These are phyloP conservation scores for Phyllosticta capitalensis DNA, from an alignment of 2,329 filamentous ascomycete genomes.

Conservation along the genomic window DNA sequence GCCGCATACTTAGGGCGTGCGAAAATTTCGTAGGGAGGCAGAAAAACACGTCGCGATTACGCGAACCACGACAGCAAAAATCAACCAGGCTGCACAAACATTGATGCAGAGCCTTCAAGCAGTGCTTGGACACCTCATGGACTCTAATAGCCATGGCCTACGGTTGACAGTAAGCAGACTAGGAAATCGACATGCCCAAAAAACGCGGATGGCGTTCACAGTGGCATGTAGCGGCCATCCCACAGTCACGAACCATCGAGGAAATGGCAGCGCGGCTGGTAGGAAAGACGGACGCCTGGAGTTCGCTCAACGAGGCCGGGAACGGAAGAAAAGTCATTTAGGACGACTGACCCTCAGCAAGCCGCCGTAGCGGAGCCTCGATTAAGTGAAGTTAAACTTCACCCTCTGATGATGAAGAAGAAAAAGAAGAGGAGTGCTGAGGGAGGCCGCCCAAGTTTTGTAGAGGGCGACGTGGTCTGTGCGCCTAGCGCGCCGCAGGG, in stretches of 20 bases:
- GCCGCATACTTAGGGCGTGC: background rate
- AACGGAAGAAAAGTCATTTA: constrained; percentile 33
- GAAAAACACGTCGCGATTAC: background rate
- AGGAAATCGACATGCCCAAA: background rate
- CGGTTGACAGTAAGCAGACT: background rate
- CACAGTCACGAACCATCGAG: constrained; percentile 35
- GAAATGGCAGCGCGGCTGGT: constrained; percentile 28
- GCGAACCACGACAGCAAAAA: background rate
- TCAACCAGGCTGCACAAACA: background rate
- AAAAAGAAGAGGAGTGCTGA: constrained; percentile 13
- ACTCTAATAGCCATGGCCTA: background rate
- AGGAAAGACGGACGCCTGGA: constrained; percentile 28
- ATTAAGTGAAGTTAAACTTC: constrained; percentile 24
- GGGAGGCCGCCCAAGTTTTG: background rate
- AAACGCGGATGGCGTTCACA: background rate
- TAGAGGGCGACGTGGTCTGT: no score
- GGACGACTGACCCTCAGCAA: constrained; percentile 33
- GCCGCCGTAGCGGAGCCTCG: constrained; percentile 33
- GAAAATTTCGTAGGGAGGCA: background rate
- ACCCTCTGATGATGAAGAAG: constrained; percentile 27
- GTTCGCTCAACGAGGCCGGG: constrained; percentile 32
- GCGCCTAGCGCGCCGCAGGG: no score
- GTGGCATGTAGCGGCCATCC: constrained; percentile 32
- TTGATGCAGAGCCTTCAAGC: background rate
- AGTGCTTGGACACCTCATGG: background rate